A percentile compares a stretch with the other conserved stretches of the same genome.
Evolutionary conservation across 257 asterid species (phyloP).

Genomic region (Oldenlandia corymbosa): DNA sequence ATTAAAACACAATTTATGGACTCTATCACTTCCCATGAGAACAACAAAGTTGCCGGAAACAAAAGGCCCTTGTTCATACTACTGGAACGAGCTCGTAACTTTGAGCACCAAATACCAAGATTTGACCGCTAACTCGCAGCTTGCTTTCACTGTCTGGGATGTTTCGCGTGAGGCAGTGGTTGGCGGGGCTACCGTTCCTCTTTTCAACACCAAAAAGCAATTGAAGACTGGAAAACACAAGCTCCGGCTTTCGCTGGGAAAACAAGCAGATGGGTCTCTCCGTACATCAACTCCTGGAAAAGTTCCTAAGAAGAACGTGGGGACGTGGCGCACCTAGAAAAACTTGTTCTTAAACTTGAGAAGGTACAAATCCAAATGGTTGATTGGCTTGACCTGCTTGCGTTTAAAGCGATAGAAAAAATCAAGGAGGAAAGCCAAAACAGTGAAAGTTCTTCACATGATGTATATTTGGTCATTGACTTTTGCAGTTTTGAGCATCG

Average conservation of each 20-base stretch:
- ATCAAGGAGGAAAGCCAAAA: conserved; percentile 77
- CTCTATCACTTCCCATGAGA: conserved; percentile 92
- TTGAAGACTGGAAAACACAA: conserved; percentile 93
- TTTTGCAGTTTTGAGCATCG: conserved; percentile 98
- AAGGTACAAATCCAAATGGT: conserved; percentile 95
- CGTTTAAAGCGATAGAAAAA: conserved; percentile 90
- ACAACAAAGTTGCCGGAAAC: conserved; percentile 73
- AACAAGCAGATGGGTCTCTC: conserved; percentile 91
- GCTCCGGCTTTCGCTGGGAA: conserved; percentile 83
- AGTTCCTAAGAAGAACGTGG: conserved; percentile 96
- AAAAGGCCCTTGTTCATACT: conserved; percentile 65
- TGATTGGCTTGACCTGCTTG: conserved; percentile 97
- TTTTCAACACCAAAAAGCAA: conserved; percentile 81
- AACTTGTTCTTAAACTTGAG: conserved; percentile 86
- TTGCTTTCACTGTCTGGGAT: conserved; percentile 80
- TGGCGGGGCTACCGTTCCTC: conserved; percentile 96
- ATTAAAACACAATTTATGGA: too few relatives aligned
- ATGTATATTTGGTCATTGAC: conserved; percentile 66
- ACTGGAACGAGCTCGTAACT: conserved; percentile 91
- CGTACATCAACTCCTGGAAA: conserved; percentile 86
- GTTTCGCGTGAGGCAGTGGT: conserved; percentile 73
- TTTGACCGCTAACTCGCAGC: conserved; percentile 85
- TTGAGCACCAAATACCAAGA: conserved; percentile 92
- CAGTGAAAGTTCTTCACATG: conserved; percentile 73
- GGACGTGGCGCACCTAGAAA: conserved; percentile 88